Evolutionary conservation across 306 rosid genomes (phyloP).

Genomic region (Hylodesmum podocarpum): DNA sequence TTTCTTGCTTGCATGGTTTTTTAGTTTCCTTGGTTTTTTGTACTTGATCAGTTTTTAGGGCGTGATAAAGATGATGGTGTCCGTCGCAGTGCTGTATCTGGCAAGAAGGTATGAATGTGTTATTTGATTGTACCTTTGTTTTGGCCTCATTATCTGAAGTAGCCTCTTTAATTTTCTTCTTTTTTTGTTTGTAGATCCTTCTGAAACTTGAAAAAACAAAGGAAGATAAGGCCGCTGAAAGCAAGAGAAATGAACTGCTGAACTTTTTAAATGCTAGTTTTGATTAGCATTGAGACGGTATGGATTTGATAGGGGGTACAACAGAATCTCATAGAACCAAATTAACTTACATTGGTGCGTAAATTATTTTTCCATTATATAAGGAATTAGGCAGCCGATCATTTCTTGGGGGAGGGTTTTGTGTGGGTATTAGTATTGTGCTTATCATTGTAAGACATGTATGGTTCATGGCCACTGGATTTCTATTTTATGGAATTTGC

Average conservation of each 20-base stretch:
- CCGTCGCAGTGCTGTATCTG: slow-evolving; percentile 96
- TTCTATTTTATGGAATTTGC: slow-evolving; percentile 9
- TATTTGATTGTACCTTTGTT: background rate
- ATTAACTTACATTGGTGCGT: slow-evolving; percentile 15
- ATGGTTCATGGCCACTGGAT: background rate
- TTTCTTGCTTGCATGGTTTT: background rate
- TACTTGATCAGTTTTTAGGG: slow-evolving; percentile 68
- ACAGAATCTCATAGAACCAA: slow-evolving; percentile 24
- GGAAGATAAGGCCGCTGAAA: slow-evolving; percentile 90
- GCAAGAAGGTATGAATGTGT: slow-evolving; percentile 69
- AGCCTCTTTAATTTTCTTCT: background rate
- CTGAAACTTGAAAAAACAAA: slow-evolving; percentile 90
- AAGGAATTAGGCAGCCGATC: slow-evolving; percentile 8
- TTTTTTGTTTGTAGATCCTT: slow-evolving; percentile 57
- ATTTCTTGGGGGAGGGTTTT: background rate
- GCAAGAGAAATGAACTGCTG: slow-evolving; percentile 88
- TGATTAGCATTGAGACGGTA: slow-evolving; percentile 50
- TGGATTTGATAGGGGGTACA: slow-evolving; percentile 30
- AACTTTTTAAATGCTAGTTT: slow-evolving; percentile 95
- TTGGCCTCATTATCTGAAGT: background rate
- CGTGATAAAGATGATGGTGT: slow-evolving; percentile 83
- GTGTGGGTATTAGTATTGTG: background rate
- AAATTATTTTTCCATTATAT: background rate
- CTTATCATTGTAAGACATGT: background rate
- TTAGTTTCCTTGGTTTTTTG: background rate